Evolutionary conservation across 2,329 filamentous ascomycete species (phyloP).

Genomic region (Cytospora piceae): DNA sequence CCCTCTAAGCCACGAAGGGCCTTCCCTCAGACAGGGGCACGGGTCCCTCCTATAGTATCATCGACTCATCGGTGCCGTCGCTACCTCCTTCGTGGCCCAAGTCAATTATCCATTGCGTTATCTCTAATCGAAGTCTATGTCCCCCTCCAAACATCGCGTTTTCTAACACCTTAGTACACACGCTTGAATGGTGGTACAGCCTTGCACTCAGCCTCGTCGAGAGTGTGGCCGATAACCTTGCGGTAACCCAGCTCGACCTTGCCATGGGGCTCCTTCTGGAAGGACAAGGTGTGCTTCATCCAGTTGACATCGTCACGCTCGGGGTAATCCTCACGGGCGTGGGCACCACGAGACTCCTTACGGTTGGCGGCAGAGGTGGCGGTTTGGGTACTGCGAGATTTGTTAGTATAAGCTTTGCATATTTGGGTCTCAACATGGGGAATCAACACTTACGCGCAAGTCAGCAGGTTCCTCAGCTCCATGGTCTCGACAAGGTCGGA

Average conservation of each 20-base stretch:
- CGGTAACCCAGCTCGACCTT: slow-evolving; percentile 87
- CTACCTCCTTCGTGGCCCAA: slow-evolving; percentile 1
- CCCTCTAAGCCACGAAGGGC: too few species aligned
- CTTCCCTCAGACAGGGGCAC: background rate
- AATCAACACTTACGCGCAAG: slow-evolving; percentile 79
- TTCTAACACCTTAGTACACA: slow-evolving; percentile 67
- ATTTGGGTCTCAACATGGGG: background rate
- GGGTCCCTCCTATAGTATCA: background rate
- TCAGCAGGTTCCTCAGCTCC: slow-evolving; percentile 91
- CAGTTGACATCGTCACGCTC: slow-evolving; percentile 94
- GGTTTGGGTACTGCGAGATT: slow-evolving; percentile 74
- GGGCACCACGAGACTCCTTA: slow-evolving; percentile 96
- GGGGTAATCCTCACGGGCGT: slow-evolving; percentile 95
- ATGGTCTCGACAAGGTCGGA: slow-evolving; percentile 95
- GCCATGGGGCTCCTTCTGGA: slow-evolving; percentile 90
- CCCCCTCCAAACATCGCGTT: background rate
- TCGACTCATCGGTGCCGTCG: background rate
- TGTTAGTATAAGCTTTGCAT: slow-evolving; percentile 29
- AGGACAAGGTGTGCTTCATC: slow-evolving; percentile 99
- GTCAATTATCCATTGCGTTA: background rate
- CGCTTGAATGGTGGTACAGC: slow-evolving; percentile 95
- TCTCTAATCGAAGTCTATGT: slow-evolving; percentile 11
- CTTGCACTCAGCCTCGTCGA: slow-evolving; percentile 97
- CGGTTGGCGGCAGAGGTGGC: slow-evolving; percentile 87
- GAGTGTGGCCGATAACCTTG: slow-evolving; percentile 76